Percentiles rank a stretch among this genome's conserved stretches.
Evolutionary conservation across 371 early-diverging fungal genomes (phyloP).

Genomic region (Nosema bombycis): DNA sequence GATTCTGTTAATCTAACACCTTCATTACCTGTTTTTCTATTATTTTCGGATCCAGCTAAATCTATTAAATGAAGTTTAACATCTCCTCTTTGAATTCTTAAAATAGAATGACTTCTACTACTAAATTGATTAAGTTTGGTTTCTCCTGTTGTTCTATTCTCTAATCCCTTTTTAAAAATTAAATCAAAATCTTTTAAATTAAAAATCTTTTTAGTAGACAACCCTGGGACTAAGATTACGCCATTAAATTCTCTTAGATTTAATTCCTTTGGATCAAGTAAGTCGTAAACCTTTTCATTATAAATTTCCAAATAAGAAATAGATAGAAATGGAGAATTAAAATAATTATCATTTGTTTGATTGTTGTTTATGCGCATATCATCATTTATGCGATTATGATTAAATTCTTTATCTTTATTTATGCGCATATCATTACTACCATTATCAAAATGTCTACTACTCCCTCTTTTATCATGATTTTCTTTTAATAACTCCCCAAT

Average conservation of each 20-base stretch:
- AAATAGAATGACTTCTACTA: constrained; percentile 91
- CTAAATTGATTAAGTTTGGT: constrained; percentile 91
- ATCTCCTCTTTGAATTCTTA: constrained; percentile 67
- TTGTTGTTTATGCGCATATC: constrained; percentile 62
- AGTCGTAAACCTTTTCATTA: constrained; percentile 78
- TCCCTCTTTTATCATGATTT: constrained; percentile 49
- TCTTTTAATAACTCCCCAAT: constrained; percentile 54
- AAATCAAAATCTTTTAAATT: constrained; percentile 78
- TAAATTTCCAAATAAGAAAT: constrained; percentile 76
- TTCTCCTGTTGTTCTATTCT: constrained; percentile 77
- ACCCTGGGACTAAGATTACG: constrained; percentile 77
- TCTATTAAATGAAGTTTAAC: constrained; percentile 76
- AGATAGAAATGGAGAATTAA: constrained; percentile 66
- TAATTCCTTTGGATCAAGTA: constrained; percentile 73
- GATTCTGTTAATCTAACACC: constrained; percentile 90
- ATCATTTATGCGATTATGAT: no score
- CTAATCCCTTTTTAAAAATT: constrained; percentile 73
- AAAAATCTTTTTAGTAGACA: constrained; percentile 73
- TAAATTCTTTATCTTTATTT: no score
- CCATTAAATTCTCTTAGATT: constrained; percentile 84
- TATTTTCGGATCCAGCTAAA: constrained; percentile 93
- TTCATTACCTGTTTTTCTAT: constrained; percentile 83
- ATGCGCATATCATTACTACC: constrained; percentile 72
- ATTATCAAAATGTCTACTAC: constrained; percentile 69
- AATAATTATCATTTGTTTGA: constrained; percentile 30